Evolutionary conservation across 805 yeast species (phyloP).

Genomic region (Hanseniaspora vineae): DNA sequence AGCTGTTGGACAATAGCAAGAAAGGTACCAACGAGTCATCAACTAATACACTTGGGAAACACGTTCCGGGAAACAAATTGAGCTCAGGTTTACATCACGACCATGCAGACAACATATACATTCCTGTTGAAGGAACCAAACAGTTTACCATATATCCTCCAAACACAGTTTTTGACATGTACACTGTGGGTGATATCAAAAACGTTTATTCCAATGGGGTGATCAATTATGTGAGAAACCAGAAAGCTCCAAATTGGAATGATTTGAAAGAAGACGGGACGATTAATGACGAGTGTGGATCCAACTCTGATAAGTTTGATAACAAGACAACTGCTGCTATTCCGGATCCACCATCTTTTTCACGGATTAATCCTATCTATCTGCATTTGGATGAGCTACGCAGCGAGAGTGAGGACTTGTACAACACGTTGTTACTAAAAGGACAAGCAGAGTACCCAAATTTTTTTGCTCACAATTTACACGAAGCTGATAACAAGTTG

Average conservation of each 20-base stretch:
- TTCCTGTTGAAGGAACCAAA: slow-evolving; percentile 46
- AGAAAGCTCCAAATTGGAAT: slow-evolving; percentile 50
- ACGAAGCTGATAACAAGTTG: slow-evolving; percentile 24
- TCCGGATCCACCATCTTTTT: slow-evolving; percentile 58
- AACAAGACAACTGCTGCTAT: slow-evolving; percentile 1
- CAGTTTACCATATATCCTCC: slow-evolving; percentile 60
- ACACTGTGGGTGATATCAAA: slow-evolving; percentile 52
- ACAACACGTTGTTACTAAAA: slow-evolving; percentile 21
- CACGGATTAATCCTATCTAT: slow-evolving; percentile 47
- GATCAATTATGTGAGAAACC: slow-evolving; percentile 45
- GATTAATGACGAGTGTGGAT: slow-evolving; percentile 2
- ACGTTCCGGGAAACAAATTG: slow-evolving; percentile 43
- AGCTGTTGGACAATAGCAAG: slow-evolving; percentile 10
- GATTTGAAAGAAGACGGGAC: slow-evolving; percentile 52
- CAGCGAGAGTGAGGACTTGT: slow-evolving; percentile 13
- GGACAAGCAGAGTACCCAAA: slow-evolving; percentile 37
- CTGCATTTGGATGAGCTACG: slow-evolving; percentile 45
- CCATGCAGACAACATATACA: slow-evolving; percentile 64
- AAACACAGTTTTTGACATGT: slow-evolving; percentile 40
- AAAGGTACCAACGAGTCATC: no score
- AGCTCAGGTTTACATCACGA: slow-evolving; percentile 74
- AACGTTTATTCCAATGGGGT: slow-evolving; percentile 47
- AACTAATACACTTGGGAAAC: slow-evolving; percentile 34
- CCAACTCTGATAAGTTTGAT: no score
- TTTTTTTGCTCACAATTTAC: slow-evolving; percentile 18